Percentiles rank a stretch among this genome's conserved stretches.
Conservation (phyloP, 345 rosid genomes). For the Eutrema yunnanense region DNA sequence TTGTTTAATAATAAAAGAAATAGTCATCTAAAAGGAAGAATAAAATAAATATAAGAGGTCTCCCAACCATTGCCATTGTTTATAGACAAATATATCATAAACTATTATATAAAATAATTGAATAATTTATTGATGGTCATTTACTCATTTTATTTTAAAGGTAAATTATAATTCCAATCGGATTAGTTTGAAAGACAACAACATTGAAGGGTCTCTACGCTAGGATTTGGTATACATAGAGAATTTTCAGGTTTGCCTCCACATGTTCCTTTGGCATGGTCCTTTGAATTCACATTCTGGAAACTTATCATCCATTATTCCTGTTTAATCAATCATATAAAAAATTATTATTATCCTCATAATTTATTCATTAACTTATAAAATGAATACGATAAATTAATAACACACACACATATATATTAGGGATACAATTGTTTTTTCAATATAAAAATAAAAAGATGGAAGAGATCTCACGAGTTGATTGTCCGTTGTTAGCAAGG, state of each 20-base stretch:
- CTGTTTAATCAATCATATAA: background rate
- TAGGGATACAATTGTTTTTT: background rate
- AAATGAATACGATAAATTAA: background rate
- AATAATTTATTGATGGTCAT: background rate
- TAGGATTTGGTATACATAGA: slow-evolving; percentile 21
- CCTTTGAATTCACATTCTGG: slow-evolving; percentile 22
- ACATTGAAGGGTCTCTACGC: slow-evolving; percentile 4
- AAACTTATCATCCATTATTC: slow-evolving; percentile 10
- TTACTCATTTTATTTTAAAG: background rate
- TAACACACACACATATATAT: background rate
- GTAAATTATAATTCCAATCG: background rate
- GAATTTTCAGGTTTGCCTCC: slow-evolving; percentile 18
- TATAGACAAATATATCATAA: too few relatives aligned
- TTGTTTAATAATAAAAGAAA: too few relatives aligned
- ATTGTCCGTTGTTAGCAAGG: slow-evolving; percentile 7
- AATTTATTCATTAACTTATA: background rate
- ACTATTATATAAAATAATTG: too few relatives aligned
- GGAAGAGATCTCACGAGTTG: slow-evolving; percentile 1
- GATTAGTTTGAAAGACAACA: slow-evolving; percentile 18
- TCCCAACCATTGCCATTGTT: too few relatives aligned
- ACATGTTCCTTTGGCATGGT: slow-evolving; percentile 2
- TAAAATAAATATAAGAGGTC: too few relatives aligned
- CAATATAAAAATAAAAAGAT: background rate
- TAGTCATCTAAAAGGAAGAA: too few relatives aligned
- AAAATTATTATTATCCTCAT: too few relatives aligned